Conservation (phyloP, 768 basidiomycete species). For the Tulasnella sp. region DNA sequence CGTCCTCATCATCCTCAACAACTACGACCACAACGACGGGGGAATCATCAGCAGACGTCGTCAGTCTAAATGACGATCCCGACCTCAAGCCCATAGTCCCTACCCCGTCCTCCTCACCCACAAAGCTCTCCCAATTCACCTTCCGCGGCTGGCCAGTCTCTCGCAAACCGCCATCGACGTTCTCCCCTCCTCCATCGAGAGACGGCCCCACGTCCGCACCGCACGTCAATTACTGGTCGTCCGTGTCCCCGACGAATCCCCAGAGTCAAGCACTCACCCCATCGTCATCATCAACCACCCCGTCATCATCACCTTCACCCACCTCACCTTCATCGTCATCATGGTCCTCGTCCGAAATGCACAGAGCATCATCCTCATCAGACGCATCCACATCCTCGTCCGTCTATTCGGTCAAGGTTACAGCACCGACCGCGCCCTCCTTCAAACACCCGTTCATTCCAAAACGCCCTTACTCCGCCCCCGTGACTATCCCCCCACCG, state of each 20-base stretch:
- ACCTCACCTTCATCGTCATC: not conserved
- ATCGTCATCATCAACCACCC: not conserved
- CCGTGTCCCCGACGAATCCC: not conserved
- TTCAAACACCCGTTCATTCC: conserved; percentile 4
- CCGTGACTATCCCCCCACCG: not conserved
- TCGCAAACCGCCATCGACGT: conserved; percentile 4
- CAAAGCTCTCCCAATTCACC: not conserved
- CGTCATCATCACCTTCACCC: not conserved
- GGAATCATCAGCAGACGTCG: not conserved
- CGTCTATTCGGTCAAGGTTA: conserved; percentile 1
- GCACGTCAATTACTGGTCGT: not conserved
- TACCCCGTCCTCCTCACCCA: not conserved
- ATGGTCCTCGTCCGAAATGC: not conserved
- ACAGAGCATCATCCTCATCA: not conserved
- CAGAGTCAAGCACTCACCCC: not conserved
- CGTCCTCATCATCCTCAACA: not conserved
- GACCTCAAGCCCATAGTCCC: not conserved
- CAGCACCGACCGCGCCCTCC: not conserved
- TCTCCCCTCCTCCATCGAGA: not conserved
- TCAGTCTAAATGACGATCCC: not conserved
- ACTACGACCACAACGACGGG: no score
- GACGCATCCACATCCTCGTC: not conserved
- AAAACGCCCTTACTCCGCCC: conserved; percentile 5
- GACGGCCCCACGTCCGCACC: not conserved
- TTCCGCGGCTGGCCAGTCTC: conserved; percentile 11